These are phyloP conservation scores for Beauveria pseudobassiana DNA, from an alignment of 2,329 filamentous ascomycete species.

Conservation along the genomic window DNA sequence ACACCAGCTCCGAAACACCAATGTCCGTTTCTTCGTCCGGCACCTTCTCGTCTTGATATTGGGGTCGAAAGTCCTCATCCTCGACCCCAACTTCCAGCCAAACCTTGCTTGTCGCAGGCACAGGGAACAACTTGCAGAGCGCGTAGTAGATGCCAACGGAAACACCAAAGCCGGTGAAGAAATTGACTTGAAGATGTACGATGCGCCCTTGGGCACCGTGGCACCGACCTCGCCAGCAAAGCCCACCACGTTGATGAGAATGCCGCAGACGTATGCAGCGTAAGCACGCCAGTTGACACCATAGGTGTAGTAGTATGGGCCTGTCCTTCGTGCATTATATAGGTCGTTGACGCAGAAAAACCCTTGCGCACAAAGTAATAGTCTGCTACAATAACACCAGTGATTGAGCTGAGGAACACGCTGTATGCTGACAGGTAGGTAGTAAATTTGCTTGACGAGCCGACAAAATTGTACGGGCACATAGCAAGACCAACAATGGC, in stretches of 20 bases:
- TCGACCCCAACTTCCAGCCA: slow-evolving; percentile 73
- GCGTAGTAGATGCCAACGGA: slow-evolving; percentile 59
- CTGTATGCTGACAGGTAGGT: slow-evolving; percentile 89
- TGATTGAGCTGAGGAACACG: slow-evolving; percentile 89
- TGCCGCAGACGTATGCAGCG: slow-evolving; percentile 71
- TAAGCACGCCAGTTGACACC: slow-evolving; percentile 84
- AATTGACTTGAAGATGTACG: slow-evolving; percentile 88
- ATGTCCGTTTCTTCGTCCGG: slow-evolving; percentile 26
- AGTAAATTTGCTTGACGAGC: slow-evolving; percentile 72
- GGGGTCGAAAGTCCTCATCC: slow-evolving; percentile 45
- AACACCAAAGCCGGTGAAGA: slow-evolving; percentile 76
- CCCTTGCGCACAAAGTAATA: slow-evolving; percentile 83
- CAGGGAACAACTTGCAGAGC: slow-evolving; percentile 60
- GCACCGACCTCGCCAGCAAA: slow-evolving; percentile 75
- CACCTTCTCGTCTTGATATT: slow-evolving; percentile 31
- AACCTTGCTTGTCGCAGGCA: slow-evolving; percentile 64
- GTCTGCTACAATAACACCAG: slow-evolving; percentile 82
- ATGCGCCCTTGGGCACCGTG: slow-evolving; percentile 67
- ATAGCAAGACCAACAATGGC: slow-evolving; percentile 73
- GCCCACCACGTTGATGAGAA: slow-evolving; percentile 84
- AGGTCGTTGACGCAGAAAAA: slow-evolving; percentile 72
- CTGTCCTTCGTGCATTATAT: slow-evolving; percentile 60
- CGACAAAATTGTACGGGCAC: slow-evolving; percentile 78
- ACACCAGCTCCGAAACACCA: neutral
- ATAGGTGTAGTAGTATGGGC: slow-evolving; percentile 65